Percentiles rank a stretch among this genome's conserved stretches.
These are phyloP conservation scores for Cladosporium sp. DNA, from an alignment of 2,329 filamentous ascomycete species.

Conservation along the genomic window DNA sequence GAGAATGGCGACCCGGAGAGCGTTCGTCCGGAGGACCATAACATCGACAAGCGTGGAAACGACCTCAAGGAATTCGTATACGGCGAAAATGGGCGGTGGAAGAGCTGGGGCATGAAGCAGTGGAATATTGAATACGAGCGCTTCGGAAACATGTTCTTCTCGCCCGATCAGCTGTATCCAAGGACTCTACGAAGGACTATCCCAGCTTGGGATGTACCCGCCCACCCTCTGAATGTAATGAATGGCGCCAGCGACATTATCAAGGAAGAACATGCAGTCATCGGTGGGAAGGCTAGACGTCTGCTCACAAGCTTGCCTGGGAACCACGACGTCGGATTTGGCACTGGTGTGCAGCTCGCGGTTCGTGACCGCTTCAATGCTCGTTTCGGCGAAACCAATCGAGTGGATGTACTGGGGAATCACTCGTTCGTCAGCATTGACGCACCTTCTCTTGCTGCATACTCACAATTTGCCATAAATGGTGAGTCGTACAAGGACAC, in stretches of 20 bases:
- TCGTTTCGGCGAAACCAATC: conserved; percentile 89
- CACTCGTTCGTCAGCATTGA: conserved; percentile 95
- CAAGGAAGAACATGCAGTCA: conserved; percentile 55
- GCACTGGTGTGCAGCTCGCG: conserved; percentile 74
- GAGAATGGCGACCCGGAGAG: neutral
- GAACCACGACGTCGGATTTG: conserved; percentile 94
- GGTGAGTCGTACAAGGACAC: conserved; percentile 52
- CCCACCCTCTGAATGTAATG: conserved; percentile 19
- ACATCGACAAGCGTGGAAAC: conserved; percentile 13
- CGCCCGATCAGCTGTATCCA: conserved; percentile 35
- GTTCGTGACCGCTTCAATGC: conserved; percentile 81
- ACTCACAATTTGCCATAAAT: conserved; percentile 56
- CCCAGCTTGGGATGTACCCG: conserved; percentile 26
- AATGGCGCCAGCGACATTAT: conserved; percentile 58
- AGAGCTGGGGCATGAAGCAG: conserved; percentile 74
- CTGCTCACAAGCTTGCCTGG: conserved; percentile 84
- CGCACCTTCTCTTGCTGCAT: conserved; percentile 80
- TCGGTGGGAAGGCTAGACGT: conserved; percentile 69
- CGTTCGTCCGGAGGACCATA: neutral
- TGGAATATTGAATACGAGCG: conserved; percentile 86
- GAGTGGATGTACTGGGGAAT: conserved; percentile 88
- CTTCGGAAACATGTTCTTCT: conserved; percentile 82
- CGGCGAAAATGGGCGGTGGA: conserved; percentile 49
- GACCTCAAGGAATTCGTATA: conserved; percentile 32
- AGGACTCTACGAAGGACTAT: conserved; percentile 24